Percentiles rank a stretch among this genome's conserved stretches.
These are phyloP conservation scores for Coniella lustricola DNA, from an alignment of 2,329 filamentous ascomycete genomes.

Conservation along the genomic window DNA sequence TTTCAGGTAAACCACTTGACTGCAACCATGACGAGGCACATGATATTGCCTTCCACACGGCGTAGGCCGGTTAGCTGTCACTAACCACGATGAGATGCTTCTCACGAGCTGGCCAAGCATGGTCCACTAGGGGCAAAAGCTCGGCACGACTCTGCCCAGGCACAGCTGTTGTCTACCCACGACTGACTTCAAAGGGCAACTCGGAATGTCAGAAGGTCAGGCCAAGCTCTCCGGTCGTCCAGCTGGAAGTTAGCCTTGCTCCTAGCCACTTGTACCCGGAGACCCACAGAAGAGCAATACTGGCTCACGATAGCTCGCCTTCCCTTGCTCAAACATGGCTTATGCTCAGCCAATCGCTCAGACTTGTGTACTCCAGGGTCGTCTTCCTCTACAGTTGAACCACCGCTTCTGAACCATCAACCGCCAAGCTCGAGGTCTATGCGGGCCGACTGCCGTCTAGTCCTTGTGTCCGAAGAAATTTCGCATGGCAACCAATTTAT, in stretches of 20 bases:
- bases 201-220: background rate
- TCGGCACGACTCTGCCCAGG: background rate
- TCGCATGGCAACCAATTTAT: no score
- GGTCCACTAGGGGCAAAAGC: background rate
- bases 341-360: background rate
- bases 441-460: slow-evolving; percentile 3
- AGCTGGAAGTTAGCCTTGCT: background rate
- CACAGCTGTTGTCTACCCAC: no score
- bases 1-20: background rate
- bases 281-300: background rate
- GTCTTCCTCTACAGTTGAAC: background rate
- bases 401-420: background rate
- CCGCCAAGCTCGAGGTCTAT: background rate
- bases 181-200: background rate
- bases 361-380: background rate
- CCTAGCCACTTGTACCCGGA: background rate
- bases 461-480: background rate
- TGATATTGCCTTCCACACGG: background rate
- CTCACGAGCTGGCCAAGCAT: background rate
- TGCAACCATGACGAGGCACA: background rate
- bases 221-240: background rate
- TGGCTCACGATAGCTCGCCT: background rate
- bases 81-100: no score
- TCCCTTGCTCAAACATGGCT: background rate
- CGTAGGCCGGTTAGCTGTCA: background rate